phyloP scores from a whole-genome alignment of 257 asterid genomes.

The Pogostemon cablin region DNA sequence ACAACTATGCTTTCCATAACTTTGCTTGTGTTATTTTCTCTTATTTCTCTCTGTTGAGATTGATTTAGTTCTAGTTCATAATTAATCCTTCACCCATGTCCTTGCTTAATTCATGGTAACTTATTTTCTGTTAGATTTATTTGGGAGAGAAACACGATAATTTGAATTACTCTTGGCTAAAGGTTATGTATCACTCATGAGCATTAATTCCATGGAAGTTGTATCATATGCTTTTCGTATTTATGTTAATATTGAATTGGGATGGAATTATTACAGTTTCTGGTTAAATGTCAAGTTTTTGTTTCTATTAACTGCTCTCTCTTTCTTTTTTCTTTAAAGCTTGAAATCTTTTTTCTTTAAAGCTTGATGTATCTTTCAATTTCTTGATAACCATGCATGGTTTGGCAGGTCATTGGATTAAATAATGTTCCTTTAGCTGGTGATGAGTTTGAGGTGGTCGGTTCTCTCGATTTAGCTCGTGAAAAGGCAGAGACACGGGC shows the following conservation, averaged over 20 bases:
- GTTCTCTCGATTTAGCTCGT: slow-evolving; percentile 86
- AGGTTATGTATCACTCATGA: neutral
- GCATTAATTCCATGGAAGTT: neutral
- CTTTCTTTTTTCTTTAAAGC: neutral
- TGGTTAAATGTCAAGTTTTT: slow-evolving; percentile 3
- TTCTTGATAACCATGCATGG: slow-evolving; percentile 27
- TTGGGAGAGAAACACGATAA: neutral
- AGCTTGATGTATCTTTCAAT: slow-evolving; percentile 13
- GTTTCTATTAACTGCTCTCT: neutral
- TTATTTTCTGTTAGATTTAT: slow-evolving; percentile 2
- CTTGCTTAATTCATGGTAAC: slow-evolving; percentile 8
- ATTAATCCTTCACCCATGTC: slow-evolving; percentile 1
- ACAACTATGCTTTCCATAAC: neutral
- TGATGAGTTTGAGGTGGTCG: slow-evolving; percentile 92
- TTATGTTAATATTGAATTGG: slow-evolving; percentile 5
- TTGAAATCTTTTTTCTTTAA: slow-evolving; percentile 4
- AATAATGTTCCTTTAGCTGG: slow-evolving; percentile 95
- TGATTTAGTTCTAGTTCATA: slow-evolving; percentile 19
- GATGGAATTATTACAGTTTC: neutral
- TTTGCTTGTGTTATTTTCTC: neutral
- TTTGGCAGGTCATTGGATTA: slow-evolving; percentile 82
- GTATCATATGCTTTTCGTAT: slow-evolving; percentile 7
- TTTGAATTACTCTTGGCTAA: neutral
- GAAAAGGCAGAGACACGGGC: slow-evolving; percentile 75
- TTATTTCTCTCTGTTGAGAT: neutral